Conservation (phyloP, 2,329 filamentous ascomycete genomes). For the Apiospora aurea region DNA sequence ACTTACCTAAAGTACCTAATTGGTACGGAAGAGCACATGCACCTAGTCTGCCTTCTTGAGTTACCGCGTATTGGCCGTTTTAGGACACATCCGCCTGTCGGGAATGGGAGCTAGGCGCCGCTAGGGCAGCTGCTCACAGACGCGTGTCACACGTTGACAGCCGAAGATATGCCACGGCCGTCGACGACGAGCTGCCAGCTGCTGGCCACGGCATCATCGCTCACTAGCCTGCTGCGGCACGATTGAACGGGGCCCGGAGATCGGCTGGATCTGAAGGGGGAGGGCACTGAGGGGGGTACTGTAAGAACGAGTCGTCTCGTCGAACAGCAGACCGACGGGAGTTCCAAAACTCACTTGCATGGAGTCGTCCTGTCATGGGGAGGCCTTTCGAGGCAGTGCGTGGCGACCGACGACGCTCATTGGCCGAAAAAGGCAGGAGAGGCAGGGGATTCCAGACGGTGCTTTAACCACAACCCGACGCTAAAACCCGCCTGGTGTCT, state of each 20-base stretch:
- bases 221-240: neutral
- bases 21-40: neutral
- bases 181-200: neutral
- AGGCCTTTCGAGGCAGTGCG: conserved; percentile 16
- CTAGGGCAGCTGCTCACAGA: conserved; percentile 10
- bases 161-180: conserved; percentile 8
- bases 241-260: conserved; percentile 5
- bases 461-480: conserved; percentile 42
- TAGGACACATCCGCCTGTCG: conserved; percentile 11
- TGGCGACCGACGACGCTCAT: neutral
- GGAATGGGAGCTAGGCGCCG: conserved; percentile 3
- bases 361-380: conserved; percentile 15
- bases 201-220: neutral
- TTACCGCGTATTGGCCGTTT: neutral
- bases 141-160: conserved; percentile 7
- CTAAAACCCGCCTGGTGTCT: conserved; percentile 47
- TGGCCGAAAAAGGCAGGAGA: neutral
- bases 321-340: neutral
- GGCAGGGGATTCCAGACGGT: neutral
- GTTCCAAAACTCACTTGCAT: conserved; percentile 2
- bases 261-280: neutral
- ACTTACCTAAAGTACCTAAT: neutral
- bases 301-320: neutral
- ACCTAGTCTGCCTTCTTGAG: neutral
- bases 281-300: no score